These are phyloP conservation scores for Colletotrichum abscissum DNA, from an alignment of 2,329 filamentous ascomycete genomes.

Conservation along the genomic window DNA sequence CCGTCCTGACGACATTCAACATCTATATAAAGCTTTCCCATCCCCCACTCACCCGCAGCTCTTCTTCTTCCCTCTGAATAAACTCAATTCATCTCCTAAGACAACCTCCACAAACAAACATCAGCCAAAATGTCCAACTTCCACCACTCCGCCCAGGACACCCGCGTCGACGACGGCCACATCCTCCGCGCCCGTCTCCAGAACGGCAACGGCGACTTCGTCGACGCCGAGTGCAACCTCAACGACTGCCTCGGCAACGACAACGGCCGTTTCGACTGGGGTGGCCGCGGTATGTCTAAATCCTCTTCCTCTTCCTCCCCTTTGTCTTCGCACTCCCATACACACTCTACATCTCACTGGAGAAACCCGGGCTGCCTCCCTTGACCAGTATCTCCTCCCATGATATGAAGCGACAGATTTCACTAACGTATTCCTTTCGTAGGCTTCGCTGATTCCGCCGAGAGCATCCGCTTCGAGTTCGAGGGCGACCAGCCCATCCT, in stretches of 20 bases:
- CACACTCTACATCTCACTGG: too few relatives aligned
- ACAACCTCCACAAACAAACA: background rate
- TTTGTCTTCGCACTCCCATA: background rate
- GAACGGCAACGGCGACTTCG: conserved; percentile 53
- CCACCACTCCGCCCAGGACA: conserved; percentile 57
- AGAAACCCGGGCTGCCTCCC: background rate
- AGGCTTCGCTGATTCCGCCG: conserved; percentile 59
- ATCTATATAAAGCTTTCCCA: background rate
- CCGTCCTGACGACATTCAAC: background rate
- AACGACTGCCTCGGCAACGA: conserved; percentile 63
- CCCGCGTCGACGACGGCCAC: conserved; percentile 61
- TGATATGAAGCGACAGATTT: background rate
- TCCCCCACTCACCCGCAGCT: background rate
- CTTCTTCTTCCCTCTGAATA: background rate
- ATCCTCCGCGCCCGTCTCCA: conserved; percentile 57
- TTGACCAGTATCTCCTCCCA: background rate
- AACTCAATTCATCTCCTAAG: background rate
- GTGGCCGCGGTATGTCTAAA: conserved; percentile 43
- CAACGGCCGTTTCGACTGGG: conserved; percentile 61
- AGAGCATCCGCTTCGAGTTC: conserved; percentile 57
- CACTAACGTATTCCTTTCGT: background rate
- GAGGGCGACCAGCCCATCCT: conserved; percentile 67
- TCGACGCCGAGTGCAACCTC: conserved; percentile 60
- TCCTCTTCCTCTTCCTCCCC: background rate
- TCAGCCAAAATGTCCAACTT: conserved; percentile 55